Conservation (phyloP, 257 asterid species). For the Nicotiana knightiana region DNA sequence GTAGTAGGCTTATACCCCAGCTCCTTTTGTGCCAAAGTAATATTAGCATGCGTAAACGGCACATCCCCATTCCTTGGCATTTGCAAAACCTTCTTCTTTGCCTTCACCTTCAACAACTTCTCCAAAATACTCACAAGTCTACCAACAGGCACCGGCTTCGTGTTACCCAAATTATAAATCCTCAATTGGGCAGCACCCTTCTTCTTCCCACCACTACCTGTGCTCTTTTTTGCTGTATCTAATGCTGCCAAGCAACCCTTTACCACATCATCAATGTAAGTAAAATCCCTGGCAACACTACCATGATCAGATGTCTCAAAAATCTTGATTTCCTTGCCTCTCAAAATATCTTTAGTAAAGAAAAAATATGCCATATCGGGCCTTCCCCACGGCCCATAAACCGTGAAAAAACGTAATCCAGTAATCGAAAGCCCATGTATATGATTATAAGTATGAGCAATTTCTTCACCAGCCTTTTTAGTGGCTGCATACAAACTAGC, state of each 20-base stretch:
- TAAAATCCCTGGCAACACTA: constrained; percentile 72
- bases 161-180: constrained; percentile 65
- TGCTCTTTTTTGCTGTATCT: constrained; percentile 57
- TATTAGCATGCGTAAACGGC: constrained; percentile 60
- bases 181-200: constrained; percentile 50
- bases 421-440: constrained; percentile 74
- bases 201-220: constrained; percentile 70
- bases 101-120: constrained; percentile 60
- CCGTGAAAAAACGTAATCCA: constrained; percentile 71
- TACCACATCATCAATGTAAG: constrained; percentile 78
- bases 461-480: constrained; percentile 82
- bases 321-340: constrained; percentile 63
- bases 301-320: constrained; percentile 61
- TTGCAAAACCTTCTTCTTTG: constrained; percentile 44
- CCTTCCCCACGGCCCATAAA: constrained; percentile 92
- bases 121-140: constrained; percentile 63
- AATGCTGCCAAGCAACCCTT: constrained; percentile 72
- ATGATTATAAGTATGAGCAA: constrained; percentile 74
- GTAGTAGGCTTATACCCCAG: constrained; percentile 63
- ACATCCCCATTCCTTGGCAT: constrained; percentile 80
- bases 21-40: constrained; percentile 56
- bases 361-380: constrained; percentile 86
- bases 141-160: constrained; percentile 53
- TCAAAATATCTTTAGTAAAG: constrained; percentile 70
- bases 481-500: constrained; percentile 88